A percentile compares a stretch with the other conserved stretches of the same genome.
phyloP scores from a whole-genome alignment of 1,139 yeast genomes.

The Saccharomyces hybrid region DNA sequence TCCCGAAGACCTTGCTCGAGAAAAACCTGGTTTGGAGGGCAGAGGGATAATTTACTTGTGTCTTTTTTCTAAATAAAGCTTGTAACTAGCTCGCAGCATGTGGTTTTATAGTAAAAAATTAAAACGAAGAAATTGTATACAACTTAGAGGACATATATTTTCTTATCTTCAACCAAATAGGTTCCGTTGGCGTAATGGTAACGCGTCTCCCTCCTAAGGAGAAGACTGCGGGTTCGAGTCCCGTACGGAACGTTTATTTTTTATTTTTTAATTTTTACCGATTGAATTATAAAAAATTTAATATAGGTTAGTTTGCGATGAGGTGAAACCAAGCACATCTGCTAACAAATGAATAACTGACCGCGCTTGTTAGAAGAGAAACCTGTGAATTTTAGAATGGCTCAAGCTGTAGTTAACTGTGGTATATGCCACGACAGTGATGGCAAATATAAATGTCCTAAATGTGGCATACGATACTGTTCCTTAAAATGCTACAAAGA shows the following conservation, averaged over 20 bases:
- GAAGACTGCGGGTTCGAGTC: constrained; percentile 96
- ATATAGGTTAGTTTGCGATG: neutral
- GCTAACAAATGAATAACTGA: too few relatives aligned
- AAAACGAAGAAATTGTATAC: too few relatives aligned
- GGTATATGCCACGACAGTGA: constrained; percentile 37
- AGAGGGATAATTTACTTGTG: too few relatives aligned
- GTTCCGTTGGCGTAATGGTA: constrained; percentile 92
- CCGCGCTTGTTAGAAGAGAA: too few relatives aligned
- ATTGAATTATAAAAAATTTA: neutral
- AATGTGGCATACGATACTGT: constrained; percentile 44
- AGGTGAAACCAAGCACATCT: neutral
- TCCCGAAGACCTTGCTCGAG: too few relatives aligned
- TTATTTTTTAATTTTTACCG: too few relatives aligned
- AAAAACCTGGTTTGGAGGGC: too few relatives aligned
- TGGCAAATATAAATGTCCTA: constrained; percentile 58
- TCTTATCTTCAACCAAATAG: neutral
- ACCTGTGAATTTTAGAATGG: neutral
- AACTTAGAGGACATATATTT: neutral
- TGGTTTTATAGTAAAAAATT: too few relatives aligned
- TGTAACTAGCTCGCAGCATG: too few relatives aligned
- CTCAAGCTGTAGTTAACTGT: constrained; percentile 30
- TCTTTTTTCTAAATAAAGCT: too few relatives aligned
- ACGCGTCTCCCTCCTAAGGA: constrained; percentile 96
- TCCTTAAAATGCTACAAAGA: constrained; percentile 50
- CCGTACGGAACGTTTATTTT: constrained; percentile 62